These are phyloP conservation scores for Diplodia scrobiculata DNA, from an alignment of 2,329 filamentous ascomycete genomes.

Conservation along the genomic window DNA sequence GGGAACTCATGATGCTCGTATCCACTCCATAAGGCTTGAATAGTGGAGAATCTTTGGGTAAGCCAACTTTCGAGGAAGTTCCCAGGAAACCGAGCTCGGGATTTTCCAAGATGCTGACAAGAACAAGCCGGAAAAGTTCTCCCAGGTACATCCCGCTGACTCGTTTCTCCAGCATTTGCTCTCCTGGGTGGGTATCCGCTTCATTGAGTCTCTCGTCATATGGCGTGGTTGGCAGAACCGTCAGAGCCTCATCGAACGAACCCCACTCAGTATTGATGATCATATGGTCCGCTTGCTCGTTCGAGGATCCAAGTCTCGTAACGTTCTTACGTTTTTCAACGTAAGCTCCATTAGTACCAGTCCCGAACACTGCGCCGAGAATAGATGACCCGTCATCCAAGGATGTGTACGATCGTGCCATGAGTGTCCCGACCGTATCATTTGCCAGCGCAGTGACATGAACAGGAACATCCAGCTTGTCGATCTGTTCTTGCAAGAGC, in stretches of 20 bases:
- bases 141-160: slow-evolving; percentile 98
- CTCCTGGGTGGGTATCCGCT: slow-evolving; percentile 49
- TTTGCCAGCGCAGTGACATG: slow-evolving; percentile 85
- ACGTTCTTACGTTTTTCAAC: slow-evolving; percentile 83
- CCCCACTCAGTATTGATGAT: slow-evolving; percentile 98
- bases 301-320: slow-evolving; percentile 58
- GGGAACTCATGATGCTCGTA: slow-evolving; percentile 83
- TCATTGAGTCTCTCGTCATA: slow-evolving; percentile 55
- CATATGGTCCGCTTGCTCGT: slow-evolving; percentile 52
- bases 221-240: slow-evolving; percentile 78
- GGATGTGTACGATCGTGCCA: slow-evolving; percentile 88
- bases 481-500: slow-evolving; percentile 77
- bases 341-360: slow-evolving; percentile 91
- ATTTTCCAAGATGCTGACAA: slow-evolving; percentile 72
- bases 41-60: slow-evolving; percentile 66
- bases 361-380: slow-evolving; percentile 91
- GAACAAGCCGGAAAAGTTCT: slow-evolving; percentile 79
- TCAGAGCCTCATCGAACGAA: slow-evolving; percentile 91
- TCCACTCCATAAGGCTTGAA: slow-evolving; percentile 86
- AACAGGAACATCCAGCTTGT: slow-evolving; percentile 75
- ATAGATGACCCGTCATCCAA: slow-evolving; percentile 62
- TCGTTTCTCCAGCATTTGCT: slow-evolving; percentile 92
- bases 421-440: slow-evolving; percentile 88
- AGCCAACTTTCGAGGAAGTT: slow-evolving; percentile 66
- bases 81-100: slow-evolving; percentile 68